Percentiles rank a stretch among this genome's conserved stretches.
Evolutionary conservation across 2,329 filamentous ascomycete species (phyloP).

Genomic region (Trichophyton schoenleinii): DNA sequence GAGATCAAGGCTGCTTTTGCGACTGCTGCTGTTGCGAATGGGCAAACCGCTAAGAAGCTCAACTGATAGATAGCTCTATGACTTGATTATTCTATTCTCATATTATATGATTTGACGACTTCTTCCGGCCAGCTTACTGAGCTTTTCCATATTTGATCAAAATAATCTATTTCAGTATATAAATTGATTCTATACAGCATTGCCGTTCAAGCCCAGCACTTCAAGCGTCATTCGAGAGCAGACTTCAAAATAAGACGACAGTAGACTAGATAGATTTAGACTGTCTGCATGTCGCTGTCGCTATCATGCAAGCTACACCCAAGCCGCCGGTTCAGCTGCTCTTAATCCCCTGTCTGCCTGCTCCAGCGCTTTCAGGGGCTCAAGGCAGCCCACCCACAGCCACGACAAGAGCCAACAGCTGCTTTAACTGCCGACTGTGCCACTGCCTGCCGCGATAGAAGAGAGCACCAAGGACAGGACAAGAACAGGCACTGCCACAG

Average conservation of each 20-base stretch:
- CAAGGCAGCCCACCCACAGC: neutral
- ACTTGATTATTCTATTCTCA: neutral
- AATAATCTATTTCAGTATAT: no score
- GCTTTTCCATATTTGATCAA: no score
- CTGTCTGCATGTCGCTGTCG: no score
- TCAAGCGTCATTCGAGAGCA: no score
- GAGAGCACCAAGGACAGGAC: neutral
- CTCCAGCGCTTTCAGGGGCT: neutral
- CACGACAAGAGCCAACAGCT: neutral
- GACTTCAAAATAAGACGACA: no score
- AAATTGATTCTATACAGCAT: no score
- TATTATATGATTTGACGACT: neutral
- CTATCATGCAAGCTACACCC: no score
- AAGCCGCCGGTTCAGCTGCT: neutral
- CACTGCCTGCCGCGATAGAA: neutral
- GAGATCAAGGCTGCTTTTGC: conserved; percentile 31
- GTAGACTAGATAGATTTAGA: no score
- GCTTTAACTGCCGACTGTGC: neutral
- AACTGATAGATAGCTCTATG: neutral
- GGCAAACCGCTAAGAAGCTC: conserved; percentile 6
- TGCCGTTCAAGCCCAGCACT: no score
- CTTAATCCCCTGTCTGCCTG: neutral
- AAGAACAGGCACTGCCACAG: neutral
- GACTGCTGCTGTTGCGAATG: conserved; percentile 15
- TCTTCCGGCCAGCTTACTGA: no score